Base-by-base conservation (phyloP, 768 basidiomycete genomes). In the Cystofilobasidium ferigula region DNA sequence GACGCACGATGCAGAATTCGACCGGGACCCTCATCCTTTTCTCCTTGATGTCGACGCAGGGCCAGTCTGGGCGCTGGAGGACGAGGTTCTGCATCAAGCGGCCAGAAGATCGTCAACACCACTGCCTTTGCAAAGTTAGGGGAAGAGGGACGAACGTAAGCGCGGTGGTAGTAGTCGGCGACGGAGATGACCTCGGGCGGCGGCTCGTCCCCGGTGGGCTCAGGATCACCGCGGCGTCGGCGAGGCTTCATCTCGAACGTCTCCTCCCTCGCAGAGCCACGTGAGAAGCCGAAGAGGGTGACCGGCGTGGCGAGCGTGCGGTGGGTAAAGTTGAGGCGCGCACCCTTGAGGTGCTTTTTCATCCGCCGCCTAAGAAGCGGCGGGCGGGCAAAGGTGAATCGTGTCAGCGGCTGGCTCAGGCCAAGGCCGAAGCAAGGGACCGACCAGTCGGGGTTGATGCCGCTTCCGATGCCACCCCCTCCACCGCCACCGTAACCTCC, bases 1-100 rank as follows among this genome's bases (percentile, higher is more conserved):
- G 20, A 42, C 40, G 40, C 40, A 42, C 40, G 40, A 54, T 6
- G 51, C 2, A 6, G 16, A 54, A 28, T 14, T 54, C 51, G 51
- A 54, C 51, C 18, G 51, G 51, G 30, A 54, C 51, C 7, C 51
- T 16, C 51, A 54, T 54, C 7, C 51, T 16, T 18, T 54, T 54
- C 51, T 54, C 51, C 30, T 54, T 28, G 51, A 54, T 26, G 26
- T 54, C 51, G 20, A 54, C 51, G 30, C 28, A 54, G 28, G 51
- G 51, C 51, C 51, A 54, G 51, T 28, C 18, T 2, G 51, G 51
- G 5, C 18, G 51, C 26, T 28, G 26, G 7, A 54, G 51, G 18
- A 3, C 16, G 51, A 54, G 28, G 51, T 54, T 54, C 28, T 51
- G 26, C 48, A 26, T 6, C 7, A 16, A n/a, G n/a, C n/a, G 28